These are phyloP conservation scores for Neospermospora avenae DNA, from an alignment of 2,329 filamentous ascomycete species.

Conservation along the genomic window DNA sequence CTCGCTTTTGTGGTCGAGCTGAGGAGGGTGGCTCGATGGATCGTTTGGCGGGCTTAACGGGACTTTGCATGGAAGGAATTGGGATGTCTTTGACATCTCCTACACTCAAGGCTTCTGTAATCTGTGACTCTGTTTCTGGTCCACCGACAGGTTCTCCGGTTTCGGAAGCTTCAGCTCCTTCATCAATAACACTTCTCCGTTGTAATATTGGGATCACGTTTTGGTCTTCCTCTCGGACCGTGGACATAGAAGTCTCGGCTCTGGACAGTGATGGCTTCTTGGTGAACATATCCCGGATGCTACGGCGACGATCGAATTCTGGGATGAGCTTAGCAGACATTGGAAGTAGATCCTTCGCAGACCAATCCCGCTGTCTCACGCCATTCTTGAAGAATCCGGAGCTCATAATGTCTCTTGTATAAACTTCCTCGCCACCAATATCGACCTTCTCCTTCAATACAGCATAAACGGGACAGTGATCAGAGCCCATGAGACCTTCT, in stretches of 20 bases:
- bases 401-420: conserved; percentile 74
- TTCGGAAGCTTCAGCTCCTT: not conserved
- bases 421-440: conserved; percentile 45
- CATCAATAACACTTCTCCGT: not conserved
- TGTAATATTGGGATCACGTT: not conserved
- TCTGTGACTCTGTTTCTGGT: not conserved
- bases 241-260: conserved; percentile 11
- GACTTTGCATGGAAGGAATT: conserved; percentile 20
- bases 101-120: conserved; percentile 7
- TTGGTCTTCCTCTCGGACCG: not conserved
- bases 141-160: not conserved
- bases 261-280: conserved; percentile 43
- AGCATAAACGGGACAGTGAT: conserved; percentile 92
- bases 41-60: conserved; percentile 22
- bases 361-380: conserved; percentile 63
- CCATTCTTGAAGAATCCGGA: conserved; percentile 71
- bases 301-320: conserved; percentile 81
- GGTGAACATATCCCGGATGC: conserved; percentile 90
- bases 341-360: conserved; percentile 62
- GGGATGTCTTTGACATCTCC: not conserved
- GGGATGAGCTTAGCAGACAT: conserved; percentile 80
- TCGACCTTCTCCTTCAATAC: conserved; percentile 62
- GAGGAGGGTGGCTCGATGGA: conserved; percentile 5
- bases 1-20: conserved; percentile 44
- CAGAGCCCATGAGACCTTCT: conserved; percentile 88